Evolutionary conservation across 2,329 filamentous ascomycete genomes (phyloP), one percentile per base, ranked within the genome.

Genomic region (Colletotrichum brevisporum): DNA sequence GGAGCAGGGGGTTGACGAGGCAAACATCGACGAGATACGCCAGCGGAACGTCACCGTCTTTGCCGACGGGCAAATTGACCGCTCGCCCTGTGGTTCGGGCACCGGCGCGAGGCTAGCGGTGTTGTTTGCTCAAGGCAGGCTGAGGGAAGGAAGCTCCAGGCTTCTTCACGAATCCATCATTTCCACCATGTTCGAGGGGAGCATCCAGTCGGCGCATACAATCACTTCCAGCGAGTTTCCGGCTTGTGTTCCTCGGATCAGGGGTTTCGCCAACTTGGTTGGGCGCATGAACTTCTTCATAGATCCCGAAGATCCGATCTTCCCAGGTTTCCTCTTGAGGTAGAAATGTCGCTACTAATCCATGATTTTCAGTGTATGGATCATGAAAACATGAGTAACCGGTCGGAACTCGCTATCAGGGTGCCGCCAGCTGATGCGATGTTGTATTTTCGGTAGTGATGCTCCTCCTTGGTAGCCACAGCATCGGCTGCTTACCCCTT

Each of bases 51-150:
- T 76, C 5, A 73, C 72, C 0, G 56, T 76, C 15, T 76, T 76
- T 57, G 75, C 75, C 1, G 74, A 76, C 27, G 75, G 75, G 0
- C 74, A 76, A 10, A 73, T 76, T 4, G 75, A 76, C 21, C 74
- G 73, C 3, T 75, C 75, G 1, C 75, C 75, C 0, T 76, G 74
- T 31, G 75, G 75, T 6, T 76, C 75, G 4, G 75, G 75, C 5
- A 74, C 75, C 21, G 67, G 67, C 39, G 69, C 75, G 9, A 60
- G 75, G 24, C 43, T 74, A 2, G 73, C 75, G 1, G 54, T 67
- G 12, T 39, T 72, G 26, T 31, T 67, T 53, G 69, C 56, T 16
- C 50, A 70, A 12, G 61, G 67, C 6, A 54, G 52, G 16, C 21
- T 67, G 10, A 27, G 13, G 27, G 18, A 18, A 8, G 61, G 52